Evolutionary conservation across 1,284 basidiomycete species (phyloP).

Genomic region (Baeospora myosura): DNA sequence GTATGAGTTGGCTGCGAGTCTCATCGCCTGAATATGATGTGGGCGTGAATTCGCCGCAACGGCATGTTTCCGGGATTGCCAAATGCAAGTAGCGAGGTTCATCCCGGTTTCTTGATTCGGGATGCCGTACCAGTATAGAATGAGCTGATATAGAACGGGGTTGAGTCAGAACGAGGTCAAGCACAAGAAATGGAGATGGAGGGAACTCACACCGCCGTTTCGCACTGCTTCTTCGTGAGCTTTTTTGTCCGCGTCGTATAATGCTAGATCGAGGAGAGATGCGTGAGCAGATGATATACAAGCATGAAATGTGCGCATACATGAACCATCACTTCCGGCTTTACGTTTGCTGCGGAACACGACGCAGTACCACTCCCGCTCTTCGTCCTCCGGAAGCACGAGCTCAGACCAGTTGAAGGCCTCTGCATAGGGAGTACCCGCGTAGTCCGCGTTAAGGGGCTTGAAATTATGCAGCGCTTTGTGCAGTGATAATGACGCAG

Average conservation of each 20-base stretch:
- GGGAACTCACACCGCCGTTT: conserved; percentile 65
- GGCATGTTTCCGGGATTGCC: conserved; percentile 83
- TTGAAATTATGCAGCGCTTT: conserved; percentile 75
- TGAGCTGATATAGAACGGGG: conserved; percentile 37
- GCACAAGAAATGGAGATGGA: conserved; percentile 5
- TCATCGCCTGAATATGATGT: conserved; percentile 77
- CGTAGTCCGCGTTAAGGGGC: conserved; percentile 58
- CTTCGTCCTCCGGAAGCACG: conserved; percentile 54
- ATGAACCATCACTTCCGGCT: conserved; percentile 55
- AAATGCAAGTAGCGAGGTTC: conserved; percentile 93
- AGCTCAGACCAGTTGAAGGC: conserved; percentile 88
- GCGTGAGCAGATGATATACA: conserved; percentile 17
- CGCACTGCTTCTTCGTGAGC: conserved; percentile 88
- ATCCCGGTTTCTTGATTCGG: conserved; percentile 67
- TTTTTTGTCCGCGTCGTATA: conserved; percentile 78
- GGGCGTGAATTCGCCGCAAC: conserved; percentile 73
- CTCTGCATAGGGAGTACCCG: conserved; percentile 52
- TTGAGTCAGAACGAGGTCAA: conserved; percentile 7
- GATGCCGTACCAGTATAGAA: conserved; percentile 89
- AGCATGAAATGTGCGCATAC: conserved; percentile 50
- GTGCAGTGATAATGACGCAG: conserved; percentile 77
- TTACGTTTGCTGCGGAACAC: conserved; percentile 80
- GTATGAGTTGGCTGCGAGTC: conserved; percentile 70
- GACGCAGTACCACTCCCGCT: conserved; percentile 86
- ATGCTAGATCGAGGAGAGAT: conserved; percentile 33